A percentile compares a stretch with the other conserved stretches of the same genome.
These are phyloP conservation scores for Bruguiera sexangula DNA, from an alignment of 345 rosid genomes.

Conservation along the genomic window DNA sequence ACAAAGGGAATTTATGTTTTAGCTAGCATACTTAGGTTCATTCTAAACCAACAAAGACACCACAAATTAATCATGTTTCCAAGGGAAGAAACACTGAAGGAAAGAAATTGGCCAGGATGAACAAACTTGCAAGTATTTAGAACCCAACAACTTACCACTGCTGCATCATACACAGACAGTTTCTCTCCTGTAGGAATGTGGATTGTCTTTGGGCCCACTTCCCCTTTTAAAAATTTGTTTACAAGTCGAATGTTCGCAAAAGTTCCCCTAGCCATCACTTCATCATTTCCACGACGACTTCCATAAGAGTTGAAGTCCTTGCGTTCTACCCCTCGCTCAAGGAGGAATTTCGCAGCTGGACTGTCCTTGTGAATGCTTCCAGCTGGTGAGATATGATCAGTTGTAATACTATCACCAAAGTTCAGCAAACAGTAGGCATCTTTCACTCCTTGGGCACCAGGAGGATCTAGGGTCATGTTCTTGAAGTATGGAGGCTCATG, in stretches of 20 bases:
- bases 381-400: constrained; percentile 98
- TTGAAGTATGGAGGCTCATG: constrained; percentile 99
- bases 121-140: constrained; percentile 1
- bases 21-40: not conserved
- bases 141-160: constrained; percentile 48
- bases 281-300: constrained; percentile 98
- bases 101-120: not conserved
- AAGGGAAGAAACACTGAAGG: not conserved
- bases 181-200: constrained; percentile 97
- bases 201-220: constrained; percentile 90
- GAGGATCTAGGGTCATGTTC: constrained; percentile 86
- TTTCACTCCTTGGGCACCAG: constrained; percentile 82
- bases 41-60: not conserved
- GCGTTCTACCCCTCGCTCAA: constrained; percentile 69
- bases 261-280: constrained; percentile 96
- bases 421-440: constrained; percentile 92
- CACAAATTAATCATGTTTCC: no score
- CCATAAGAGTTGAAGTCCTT: constrained; percentile 96
- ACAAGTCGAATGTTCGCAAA: constrained; percentile 95
- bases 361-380: constrained; percentile 96
- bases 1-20: not conserved
- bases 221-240: constrained; percentile 93
- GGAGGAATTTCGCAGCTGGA: constrained; percentile 84
- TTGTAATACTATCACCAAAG: constrained; percentile 96
- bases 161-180: constrained; percentile 89